Conservation (phyloP, 345 rosid species). For the Arabidopsis arenosa region DNA sequence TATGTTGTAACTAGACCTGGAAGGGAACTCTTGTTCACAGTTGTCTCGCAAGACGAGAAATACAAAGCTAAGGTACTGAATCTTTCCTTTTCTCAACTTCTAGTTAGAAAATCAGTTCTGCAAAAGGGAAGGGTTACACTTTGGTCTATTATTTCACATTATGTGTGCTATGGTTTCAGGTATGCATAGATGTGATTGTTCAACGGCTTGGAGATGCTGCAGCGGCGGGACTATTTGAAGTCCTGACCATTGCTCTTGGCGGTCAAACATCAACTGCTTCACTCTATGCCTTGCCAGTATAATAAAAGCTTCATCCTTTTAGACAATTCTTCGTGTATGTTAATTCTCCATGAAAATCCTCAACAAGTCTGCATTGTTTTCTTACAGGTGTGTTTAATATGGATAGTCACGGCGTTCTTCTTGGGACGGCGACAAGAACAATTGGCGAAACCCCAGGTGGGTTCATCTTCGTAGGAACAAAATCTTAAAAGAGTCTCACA, state of each 20-base stretch:
- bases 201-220: conserved; percentile 97
- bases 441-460: conserved; percentile 62
- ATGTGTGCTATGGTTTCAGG: conserved; percentile 46
- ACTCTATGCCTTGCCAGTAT: conserved; percentile 80
- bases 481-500: not conserved
- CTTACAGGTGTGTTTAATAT: conserved; percentile 65
- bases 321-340: not conserved
- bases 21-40: conserved; percentile 90
- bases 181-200: conserved; percentile 88
- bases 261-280: conserved; percentile 72
- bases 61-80: conserved; percentile 85
- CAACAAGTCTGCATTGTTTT: conserved; percentile 13
- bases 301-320: conserved; percentile 11
- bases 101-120: not conserved
- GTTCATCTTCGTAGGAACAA: conserved; percentile 44
- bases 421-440: conserved; percentile 75
- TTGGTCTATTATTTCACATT: conserved; percentile 6
- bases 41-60: conserved; percentile 92
- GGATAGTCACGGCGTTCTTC: conserved; percentile 79
- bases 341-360: not conserved
- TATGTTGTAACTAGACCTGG: conserved; percentile 92
- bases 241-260: conserved; percentile 69
- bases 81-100: not conserved
- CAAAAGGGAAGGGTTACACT: conserved; percentile 15
- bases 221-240: conserved; percentile 86